Evolutionary conservation across 139 green algal genomes (phyloP), one percentile per base, ranked within the genome.

Genomic region (Tetradesmus obliquus): DNA sequence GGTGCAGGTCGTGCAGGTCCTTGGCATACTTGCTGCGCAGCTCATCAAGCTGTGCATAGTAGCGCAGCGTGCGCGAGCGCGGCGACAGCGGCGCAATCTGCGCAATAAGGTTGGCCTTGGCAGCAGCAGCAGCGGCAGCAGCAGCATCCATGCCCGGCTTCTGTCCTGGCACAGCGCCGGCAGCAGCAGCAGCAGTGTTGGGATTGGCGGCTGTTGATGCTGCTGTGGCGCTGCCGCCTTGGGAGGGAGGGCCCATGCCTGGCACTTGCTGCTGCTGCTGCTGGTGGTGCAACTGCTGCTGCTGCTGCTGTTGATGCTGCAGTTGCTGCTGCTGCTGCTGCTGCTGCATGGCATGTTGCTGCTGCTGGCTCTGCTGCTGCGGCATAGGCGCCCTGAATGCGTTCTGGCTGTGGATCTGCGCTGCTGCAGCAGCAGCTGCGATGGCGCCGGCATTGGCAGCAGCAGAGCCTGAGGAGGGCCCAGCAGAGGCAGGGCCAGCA

Each of bases 41-140:
- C 15, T 89, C 85, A 89, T 89, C 85, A 3, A 89, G 66, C 15
- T 89, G 85, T 17, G 54, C 15, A 74, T 89, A 89, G 17, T 89
- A 89, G 6, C 24, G 71, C 15, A 89, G 45, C 19, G 85, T 89
- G 24, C 85, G 85, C 0, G 66, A 7, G 45, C 66, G 85, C 0
- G 85, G 85, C 72, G 85, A 89, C 0, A 89, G 20, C 54, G 85
- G 55, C 54, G 57, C 7, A 60, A 79, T 17, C 84, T 88, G 84
- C 10, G 55, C 22, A 1, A 79, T n/a, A 7, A 55, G n/a, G 9
- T n/a, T 22, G 57, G 55, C 57, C 58, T 88, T 76, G 22, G 54
- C 10, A 76, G 55, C 57, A 71, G 19, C 53, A 69, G 54, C 19
- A 10, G 57, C 84, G 6, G 24, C 57, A 88, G 84, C 84, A 76